Evolutionary conservation across 225 moss, liverwort and hornwort genomes (phyloP).

Genomic region (Pleurozium schreberi): DNA sequence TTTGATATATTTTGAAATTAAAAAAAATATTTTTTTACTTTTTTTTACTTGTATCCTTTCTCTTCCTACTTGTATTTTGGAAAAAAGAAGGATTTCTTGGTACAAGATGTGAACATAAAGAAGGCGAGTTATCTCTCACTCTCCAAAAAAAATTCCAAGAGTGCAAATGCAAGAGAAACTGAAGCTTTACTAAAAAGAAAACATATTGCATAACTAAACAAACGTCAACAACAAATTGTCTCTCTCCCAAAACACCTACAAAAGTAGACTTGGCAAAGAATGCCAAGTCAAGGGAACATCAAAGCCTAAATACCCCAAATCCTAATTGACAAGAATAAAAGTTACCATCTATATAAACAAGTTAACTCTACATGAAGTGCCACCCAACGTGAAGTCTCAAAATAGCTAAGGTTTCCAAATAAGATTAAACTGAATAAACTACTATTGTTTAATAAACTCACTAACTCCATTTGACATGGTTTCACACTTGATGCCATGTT

Average conservation of each 20-base stretch:
- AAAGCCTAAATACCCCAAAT: not conserved
- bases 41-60: too few relatives aligned
- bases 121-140: not conserved
- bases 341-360: not conserved
- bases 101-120: accelerated
- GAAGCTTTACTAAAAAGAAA: not conserved
- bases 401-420: too few relatives aligned
- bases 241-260: not conserved
- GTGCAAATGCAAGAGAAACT: not conserved
- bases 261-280: not conserved
- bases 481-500: too few relatives aligned
- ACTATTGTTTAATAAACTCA: too few relatives aligned
- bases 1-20: too few relatives aligned
- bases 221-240: not conserved
- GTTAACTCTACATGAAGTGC: not conserved
- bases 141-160: not conserved
- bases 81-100: too few relatives aligned
- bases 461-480: too few relatives aligned
- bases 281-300: not conserved
- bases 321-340: not conserved
- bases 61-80: too few relatives aligned
- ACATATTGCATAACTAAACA: too few relatives aligned
- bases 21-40: too few relatives aligned
- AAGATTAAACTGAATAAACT: too few relatives aligned
- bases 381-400: too few relatives aligned